Conservation (phyloP, 2,329 filamentous ascomycete genomes). For the Huntiella savannae region DNA sequence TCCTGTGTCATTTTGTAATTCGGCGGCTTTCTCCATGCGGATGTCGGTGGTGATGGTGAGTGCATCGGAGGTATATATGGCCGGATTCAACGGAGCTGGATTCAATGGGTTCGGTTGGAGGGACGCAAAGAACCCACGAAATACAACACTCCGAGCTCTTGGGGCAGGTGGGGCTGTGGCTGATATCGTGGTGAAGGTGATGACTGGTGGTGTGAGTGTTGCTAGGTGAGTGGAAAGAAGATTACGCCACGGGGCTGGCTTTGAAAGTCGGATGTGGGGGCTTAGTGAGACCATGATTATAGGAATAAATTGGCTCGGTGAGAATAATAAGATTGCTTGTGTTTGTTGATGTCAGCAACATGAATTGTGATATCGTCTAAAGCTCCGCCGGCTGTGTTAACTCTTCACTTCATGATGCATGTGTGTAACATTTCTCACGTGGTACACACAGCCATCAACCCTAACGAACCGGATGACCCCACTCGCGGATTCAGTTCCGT, state of each 20-base stretch:
- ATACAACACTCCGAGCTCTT: slow-evolving; percentile 62
- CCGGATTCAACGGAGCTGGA: slow-evolving; percentile 50
- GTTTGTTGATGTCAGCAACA: too few species aligned
- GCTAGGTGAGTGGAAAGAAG: slow-evolving; percentile 32
- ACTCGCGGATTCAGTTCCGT: too few species aligned
- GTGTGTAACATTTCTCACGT: too few species aligned
- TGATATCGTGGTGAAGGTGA: slow-evolving; percentile 31
- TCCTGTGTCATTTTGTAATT: slow-evolving; percentile 40
- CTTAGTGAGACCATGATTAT: too few species aligned
- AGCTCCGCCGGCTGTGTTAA: too few species aligned
- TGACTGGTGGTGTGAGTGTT: slow-evolving; percentile 28
- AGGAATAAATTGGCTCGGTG: too few species aligned
- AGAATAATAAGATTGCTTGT: too few species aligned
- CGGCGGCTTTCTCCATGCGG: slow-evolving; percentile 64
- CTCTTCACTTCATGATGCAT: too few species aligned
- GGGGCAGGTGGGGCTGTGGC: slow-evolving; percentile 18
- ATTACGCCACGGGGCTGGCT: slow-evolving; percentile 33
- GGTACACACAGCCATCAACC: too few species aligned
- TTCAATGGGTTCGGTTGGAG: slow-evolving; percentile 57
- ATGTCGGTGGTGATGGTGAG: slow-evolving; percentile 73
- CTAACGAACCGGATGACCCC: too few species aligned
- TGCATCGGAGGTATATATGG: slow-evolving; percentile 53
- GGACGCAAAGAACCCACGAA: slow-evolving; percentile 64
- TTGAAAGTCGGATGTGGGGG: neutral
- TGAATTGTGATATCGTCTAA: too few species aligned